Percentiles rank a stretch among this genome's conserved stretches.
Evolutionary conservation across 129 eudicot genomes (phyloP).

Genomic region (Dittrichia graveolens): DNA sequence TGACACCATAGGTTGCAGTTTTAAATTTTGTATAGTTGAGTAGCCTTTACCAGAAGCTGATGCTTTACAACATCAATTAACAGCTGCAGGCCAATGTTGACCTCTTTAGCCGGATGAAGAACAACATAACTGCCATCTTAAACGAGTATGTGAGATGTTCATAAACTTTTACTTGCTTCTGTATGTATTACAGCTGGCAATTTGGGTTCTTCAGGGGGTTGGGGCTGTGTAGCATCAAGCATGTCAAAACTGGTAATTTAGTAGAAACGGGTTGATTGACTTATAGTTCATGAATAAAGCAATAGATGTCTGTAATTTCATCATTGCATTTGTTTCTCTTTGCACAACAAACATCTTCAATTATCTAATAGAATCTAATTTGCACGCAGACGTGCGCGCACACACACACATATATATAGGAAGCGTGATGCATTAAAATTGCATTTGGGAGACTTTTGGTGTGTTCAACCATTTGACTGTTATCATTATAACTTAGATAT

Average conservation of each 20-base stretch:
- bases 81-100: constrained; percentile 83
- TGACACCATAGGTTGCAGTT: neutral
- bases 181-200: neutral
- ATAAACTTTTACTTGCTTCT: constrained; percentile 17
- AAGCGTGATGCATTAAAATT: too few species aligned
- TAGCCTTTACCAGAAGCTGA: constrained; percentile 8
- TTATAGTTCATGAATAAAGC: too few species aligned
- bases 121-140: constrained; percentile 62
- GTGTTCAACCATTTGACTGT: too few species aligned
- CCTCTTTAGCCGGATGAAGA: constrained; percentile 68
- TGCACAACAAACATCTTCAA: too few species aligned
- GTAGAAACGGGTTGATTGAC: neutral
- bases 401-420: too few species aligned
- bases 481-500: neutral
- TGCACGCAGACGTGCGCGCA: too few species aligned
- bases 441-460: too few species aligned
- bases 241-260: neutral
- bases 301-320: too few species aligned
- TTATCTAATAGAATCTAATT: too few species aligned
- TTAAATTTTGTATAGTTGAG: neutral
- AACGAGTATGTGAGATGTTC: constrained; percentile 51
- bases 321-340: too few species aligned
- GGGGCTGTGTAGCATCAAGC: too few species aligned
- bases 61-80: constrained; percentile 24
- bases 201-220: neutral